A percentile compares a stretch with the other conserved stretches of the same genome.
Evolutionary conservation across 768 basidiomycete genomes (phyloP).

Genomic region (Russula sp.): DNA sequence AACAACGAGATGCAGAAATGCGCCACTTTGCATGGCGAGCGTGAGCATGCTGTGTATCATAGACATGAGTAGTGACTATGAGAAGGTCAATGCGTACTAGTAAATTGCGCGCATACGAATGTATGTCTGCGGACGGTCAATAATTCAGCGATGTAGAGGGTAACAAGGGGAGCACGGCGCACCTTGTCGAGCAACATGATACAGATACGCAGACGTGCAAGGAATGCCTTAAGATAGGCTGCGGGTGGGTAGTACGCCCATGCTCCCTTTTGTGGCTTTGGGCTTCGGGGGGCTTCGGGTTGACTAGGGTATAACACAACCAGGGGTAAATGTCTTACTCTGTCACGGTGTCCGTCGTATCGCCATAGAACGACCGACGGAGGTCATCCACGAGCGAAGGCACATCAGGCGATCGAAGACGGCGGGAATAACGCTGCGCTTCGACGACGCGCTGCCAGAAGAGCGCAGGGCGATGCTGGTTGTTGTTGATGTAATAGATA

Average conservation of each 20-base stretch:
- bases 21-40: constrained; percentile 62
- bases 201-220: constrained; percentile 35
- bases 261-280: constrained; percentile 48
- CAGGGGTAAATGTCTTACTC: constrained; percentile 32
- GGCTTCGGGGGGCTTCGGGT: constrained; percentile 31
- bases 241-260: constrained; percentile 58
- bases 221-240: constrained; percentile 31
- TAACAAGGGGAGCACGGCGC: constrained; percentile 15
- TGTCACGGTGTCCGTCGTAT: constrained; percentile 25
- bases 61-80: not conserved
- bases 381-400: constrained; percentile 31
- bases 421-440: constrained; percentile 46
- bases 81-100: constrained; percentile 33
- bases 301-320: not conserved
- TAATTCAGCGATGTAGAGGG: not conserved
- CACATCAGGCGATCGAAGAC: constrained; percentile 29
- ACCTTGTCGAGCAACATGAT: constrained; percentile 45
- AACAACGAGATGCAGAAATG: constrained; percentile 66
- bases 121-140: constrained; percentile 35
- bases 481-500: constrained; percentile 73
- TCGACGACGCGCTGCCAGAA: constrained; percentile 68
- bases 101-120: constrained; percentile 46
- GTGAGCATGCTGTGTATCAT: constrained; percentile 45
- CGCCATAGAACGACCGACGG: constrained; percentile 49
- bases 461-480: constrained; percentile 63